A percentile compares a stretch with the other conserved stretches of the same genome.
Conservation (phyloP, 2,329 filamentous ascomycete genomes). For the Ascocoryne sarcoides region DNA sequence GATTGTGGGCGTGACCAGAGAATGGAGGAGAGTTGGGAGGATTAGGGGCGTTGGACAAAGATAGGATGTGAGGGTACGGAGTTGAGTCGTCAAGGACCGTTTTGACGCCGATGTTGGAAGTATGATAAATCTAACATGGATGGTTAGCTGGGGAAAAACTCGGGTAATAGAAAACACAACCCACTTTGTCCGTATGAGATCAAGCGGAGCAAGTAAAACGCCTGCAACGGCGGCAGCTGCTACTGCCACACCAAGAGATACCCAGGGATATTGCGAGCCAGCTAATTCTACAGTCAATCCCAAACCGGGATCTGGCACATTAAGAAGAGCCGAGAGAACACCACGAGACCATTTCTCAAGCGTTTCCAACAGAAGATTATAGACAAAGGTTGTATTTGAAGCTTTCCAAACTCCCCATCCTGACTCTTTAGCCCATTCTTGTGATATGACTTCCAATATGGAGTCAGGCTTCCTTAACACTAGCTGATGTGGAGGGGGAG, state of each 20-base stretch:
- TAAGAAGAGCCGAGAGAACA: conserved; percentile 81
- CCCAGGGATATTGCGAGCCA: conserved; percentile 75
- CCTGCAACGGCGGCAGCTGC: conserved; percentile 62
- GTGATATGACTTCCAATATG: conserved; percentile 74
- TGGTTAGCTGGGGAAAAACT: conserved; percentile 23
- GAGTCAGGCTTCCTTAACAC: conserved; percentile 68
- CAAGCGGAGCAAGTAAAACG: conserved; percentile 74
- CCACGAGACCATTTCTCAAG: conserved; percentile 89
- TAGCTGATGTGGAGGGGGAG: conserved; percentile 48
- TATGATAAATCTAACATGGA: conserved; percentile 59
- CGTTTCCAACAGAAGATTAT: conserved; percentile 76
- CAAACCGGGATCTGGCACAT: conserved; percentile 75
- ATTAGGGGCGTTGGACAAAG: conserved; percentile 62
- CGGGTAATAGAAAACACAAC: background rate
- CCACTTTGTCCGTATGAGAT: conserved; percentile 72
- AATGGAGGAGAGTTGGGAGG: conserved; percentile 79
- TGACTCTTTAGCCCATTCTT: conserved; percentile 83
- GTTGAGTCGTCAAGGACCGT: conserved; percentile 61
- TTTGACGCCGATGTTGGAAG: conserved; percentile 71
- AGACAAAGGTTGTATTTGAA: conserved; percentile 86
- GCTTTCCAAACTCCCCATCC: conserved; percentile 92
- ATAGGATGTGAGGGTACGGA: conserved; percentile 72
- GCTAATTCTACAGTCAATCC: conserved; percentile 45
- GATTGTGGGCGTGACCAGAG: conserved; percentile 73
- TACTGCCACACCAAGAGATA: conserved; percentile 66